Conservation (phyloP, 345 rosid species). For the Populus euphratica region DNA sequence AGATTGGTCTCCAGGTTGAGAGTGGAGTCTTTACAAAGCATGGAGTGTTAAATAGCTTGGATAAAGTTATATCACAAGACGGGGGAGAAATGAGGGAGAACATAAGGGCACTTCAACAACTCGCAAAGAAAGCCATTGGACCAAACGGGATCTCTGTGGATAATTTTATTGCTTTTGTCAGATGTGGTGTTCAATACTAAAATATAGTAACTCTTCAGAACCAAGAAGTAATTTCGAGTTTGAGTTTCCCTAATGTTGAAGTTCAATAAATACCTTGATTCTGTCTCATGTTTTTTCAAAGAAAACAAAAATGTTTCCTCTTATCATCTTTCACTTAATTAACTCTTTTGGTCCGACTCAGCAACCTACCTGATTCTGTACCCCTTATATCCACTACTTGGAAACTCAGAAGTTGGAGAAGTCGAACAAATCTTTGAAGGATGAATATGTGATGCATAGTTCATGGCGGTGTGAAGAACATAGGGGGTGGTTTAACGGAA, state of each 20-base stretch:
- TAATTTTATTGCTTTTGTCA: constrained; percentile 16
- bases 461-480: constrained; percentile 48
- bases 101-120: neutral
- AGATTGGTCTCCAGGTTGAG: constrained; percentile 15
- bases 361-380: no score
- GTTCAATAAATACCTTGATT: neutral
- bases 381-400: no score
- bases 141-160: constrained; percentile 16
- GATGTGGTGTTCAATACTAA: neutral
- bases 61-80: constrained; percentile 8
- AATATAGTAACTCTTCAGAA: neutral
- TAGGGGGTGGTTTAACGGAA: constrained; percentile 49
- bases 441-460: constrained; percentile 40
- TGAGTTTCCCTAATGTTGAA: constrained; percentile 23
- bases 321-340: no score
- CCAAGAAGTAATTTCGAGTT: no score
- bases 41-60: constrained; percentile 11
- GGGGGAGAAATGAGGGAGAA: constrained; percentile 26
- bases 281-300: no score
- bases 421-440: constrained; percentile 23
- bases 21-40: constrained; percentile 21
- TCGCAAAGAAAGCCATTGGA: constrained; percentile 6
- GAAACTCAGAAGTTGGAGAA: no score
- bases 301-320: no score
- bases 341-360: no score